phyloP scores from a whole-genome alignment of 192 early-diverging fungal species.

The Linderina pennispora region DNA sequence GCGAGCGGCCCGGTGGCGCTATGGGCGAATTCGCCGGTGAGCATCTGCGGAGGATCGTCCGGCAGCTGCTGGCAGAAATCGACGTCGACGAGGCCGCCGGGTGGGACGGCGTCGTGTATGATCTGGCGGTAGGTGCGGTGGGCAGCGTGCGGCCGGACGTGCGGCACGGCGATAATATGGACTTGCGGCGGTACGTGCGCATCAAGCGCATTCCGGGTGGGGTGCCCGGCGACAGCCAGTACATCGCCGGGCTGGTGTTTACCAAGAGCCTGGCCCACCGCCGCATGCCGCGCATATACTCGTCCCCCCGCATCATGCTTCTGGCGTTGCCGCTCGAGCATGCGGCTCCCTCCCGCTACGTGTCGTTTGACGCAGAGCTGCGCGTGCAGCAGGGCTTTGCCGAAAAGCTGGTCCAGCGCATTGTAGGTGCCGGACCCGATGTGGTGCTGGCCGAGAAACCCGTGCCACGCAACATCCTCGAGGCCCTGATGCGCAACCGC shows the following conservation, averaged over 20 bases:
- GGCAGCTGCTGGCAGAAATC: constrained; percentile 65
- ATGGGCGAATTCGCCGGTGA: constrained; percentile 42
- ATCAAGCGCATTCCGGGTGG: constrained; percentile 95
- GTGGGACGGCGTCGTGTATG: constrained; percentile 30
- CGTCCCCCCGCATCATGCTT: constrained; percentile 75
- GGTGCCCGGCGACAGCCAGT: constrained; percentile 66
- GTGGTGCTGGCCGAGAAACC: constrained; percentile 78
- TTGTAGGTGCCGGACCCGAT: constrained; percentile 68
- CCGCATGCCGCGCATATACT: constrained; percentile 66
- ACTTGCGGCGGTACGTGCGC: constrained; percentile 86
- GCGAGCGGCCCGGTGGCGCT: constrained; percentile 12
- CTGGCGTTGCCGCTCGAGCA: constrained; percentile 85
- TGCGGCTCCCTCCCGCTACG: constrained; percentile 64
- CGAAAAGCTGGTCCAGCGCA: constrained; percentile 68
- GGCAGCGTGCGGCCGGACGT: constrained; percentile 51
- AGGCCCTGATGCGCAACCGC: constrained; percentile 69
- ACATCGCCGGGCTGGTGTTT: constrained; percentile 87
- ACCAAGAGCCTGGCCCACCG: constrained; percentile 92
- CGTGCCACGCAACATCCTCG: constrained; percentile 78
- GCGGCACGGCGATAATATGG: constrained; percentile 73
- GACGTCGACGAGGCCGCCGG: constrained; percentile 43
- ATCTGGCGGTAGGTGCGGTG: constrained; percentile 24
- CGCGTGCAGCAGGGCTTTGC: constrained; percentile 82
- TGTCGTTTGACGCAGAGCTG: constrained; percentile 75
- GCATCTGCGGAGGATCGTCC: constrained; percentile 63